Conservation (phyloP, 108 stramenopile species). For the Nitzschia sp. region DNA sequence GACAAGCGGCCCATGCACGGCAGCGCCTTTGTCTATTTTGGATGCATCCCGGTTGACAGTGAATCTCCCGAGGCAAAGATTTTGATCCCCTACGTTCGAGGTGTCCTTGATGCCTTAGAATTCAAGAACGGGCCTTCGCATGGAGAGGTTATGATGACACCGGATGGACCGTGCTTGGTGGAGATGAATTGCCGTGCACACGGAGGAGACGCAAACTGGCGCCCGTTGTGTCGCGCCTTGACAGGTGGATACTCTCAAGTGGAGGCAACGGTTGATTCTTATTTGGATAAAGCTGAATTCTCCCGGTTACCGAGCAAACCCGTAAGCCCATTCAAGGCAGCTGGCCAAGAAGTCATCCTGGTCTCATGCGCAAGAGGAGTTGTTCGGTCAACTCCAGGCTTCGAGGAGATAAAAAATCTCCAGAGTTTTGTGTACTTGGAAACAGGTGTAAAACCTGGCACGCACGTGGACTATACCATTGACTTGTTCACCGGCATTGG, state of each 20-base stretch:
- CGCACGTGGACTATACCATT: conserved; percentile 76
- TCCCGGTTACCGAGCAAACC: conserved; percentile 58
- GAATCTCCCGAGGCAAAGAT: conserved; percentile 72
- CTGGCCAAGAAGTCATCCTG: conserved; percentile 86
- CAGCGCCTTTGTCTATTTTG: conserved; percentile 87
- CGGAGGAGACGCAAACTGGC: conserved; percentile 94
- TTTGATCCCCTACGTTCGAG: conserved; percentile 77
- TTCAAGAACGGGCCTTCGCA: conserved; percentile 69
- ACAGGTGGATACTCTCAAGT: conserved; percentile 89
- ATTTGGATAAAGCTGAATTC: conserved; percentile 69
- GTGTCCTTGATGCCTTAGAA: conserved; percentile 77
- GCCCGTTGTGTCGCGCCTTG: conserved; percentile 69
- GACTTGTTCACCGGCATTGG: conserved; percentile 88
- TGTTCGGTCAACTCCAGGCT: conserved; percentile 78
- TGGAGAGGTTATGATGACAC: conserved; percentile 70
- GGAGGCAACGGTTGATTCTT: conserved; percentile 81
- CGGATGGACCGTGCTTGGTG: conserved; percentile 85
- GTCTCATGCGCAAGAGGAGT: conserved; percentile 72
- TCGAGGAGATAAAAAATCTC: conserved; percentile 73
- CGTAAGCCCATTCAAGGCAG: conserved; percentile 79
- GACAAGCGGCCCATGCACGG: conserved; percentile 84
- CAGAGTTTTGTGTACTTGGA: conserved; percentile 81
- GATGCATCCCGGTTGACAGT: conserved; percentile 72
- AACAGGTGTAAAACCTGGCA: conserved; percentile 71
- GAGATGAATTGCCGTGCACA: conserved; percentile 83